Evolutionary conservation across 306 rosid species (phyloP), one percentile per base, ranked within the genome.

Genomic region (Benincasa hispida): DNA sequence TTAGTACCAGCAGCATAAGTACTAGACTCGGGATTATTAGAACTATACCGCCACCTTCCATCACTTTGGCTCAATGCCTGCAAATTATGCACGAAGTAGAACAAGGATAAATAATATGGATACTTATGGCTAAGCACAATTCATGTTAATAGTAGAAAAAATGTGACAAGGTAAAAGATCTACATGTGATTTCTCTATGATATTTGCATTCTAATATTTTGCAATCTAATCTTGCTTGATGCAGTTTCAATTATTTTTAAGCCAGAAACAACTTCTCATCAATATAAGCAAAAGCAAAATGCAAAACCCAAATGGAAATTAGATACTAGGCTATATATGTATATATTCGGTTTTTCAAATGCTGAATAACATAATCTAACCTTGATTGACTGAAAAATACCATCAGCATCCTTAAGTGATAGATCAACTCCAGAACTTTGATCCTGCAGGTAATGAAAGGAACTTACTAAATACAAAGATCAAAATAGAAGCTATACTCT

Each of bases 1-100:
- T 82, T 54, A 87, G 87, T 87, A 95, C 99, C 99, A 50, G 99
- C 96, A 78, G 98, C 99, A 89, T 81, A 89, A 81, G 97, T 92
- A 85, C 98, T 95, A 75, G 99, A 89, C 76, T 92, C 98, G 1
- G 98, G 96, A 41, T 92, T 95, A 78, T 85, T 87, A 28, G 96
- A 86, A 79, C 99, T 89, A 74, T 88, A 91, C 77, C 96, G 97
- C 99, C 99, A 95, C 76, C 93, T 92, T 87, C 99, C 99, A 89
- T 95, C 99, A 80, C 96, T 95, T 86, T 95, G 99, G 90, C 99
- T 90, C 85, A 92, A 73, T 84, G 99, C 88, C 99, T 95, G 92
- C 81, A 81, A 83, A 76, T 34, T 61, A 77, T 42, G 67, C 72
- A 73, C 56, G 8, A 50, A 72, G 42, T 72, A 72, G 39, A 72